These are phyloP conservation scores for Candida maltosa DNA, from an alignment of 805 yeast species.

Conservation along the genomic window DNA sequence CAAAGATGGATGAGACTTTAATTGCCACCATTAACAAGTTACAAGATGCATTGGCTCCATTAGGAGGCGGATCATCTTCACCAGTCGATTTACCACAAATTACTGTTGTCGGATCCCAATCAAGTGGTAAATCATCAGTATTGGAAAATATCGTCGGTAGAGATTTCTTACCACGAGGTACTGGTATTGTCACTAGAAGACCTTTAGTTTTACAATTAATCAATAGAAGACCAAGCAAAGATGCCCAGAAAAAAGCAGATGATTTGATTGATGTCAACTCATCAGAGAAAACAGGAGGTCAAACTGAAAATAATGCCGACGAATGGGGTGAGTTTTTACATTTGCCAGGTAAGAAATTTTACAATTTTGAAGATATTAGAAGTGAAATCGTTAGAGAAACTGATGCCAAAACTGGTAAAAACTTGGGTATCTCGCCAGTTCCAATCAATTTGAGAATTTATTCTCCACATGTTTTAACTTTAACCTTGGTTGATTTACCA, in stretches of 20 bases:
- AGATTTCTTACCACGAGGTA: slow-evolving; percentile 88
- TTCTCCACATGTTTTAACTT: slow-evolving; percentile 90
- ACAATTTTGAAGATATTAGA: slow-evolving; percentile 84
- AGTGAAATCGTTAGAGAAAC: slow-evolving; percentile 90
- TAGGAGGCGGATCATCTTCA: slow-evolving; percentile 86
- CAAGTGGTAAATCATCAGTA: slow-evolving; percentile 86
- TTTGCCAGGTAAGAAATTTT: slow-evolving; percentile 82
- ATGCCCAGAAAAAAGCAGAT: slow-evolving; percentile 13
- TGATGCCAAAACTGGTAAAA: slow-evolving; percentile 75
- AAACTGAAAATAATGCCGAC: slow-evolving; percentile 65
- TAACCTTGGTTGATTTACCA: slow-evolving; percentile 94
- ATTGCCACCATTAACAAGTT: slow-evolving; percentile 85
- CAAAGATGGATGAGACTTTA: slow-evolving; percentile 69
- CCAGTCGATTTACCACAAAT: slow-evolving; percentile 92
- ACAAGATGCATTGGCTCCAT: slow-evolving; percentile 95
- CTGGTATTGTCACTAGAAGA: slow-evolving; percentile 89
- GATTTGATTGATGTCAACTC: slow-evolving; percentile 46
- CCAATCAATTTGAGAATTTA: slow-evolving; percentile 92
- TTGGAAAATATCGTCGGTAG: slow-evolving; percentile 89
- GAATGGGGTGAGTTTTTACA: slow-evolving; percentile 99
- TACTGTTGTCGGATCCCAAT: slow-evolving; percentile 93
- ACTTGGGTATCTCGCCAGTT: slow-evolving; percentile 83
- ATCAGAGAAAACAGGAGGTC: slow-evolving; percentile 42
- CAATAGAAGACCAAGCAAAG: slow-evolving; percentile 50
- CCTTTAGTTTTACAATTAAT: slow-evolving; percentile 81